Conservation (phyloP, 192 early-diverging fungal species). For the Kickxella alabastrina region DNA sequence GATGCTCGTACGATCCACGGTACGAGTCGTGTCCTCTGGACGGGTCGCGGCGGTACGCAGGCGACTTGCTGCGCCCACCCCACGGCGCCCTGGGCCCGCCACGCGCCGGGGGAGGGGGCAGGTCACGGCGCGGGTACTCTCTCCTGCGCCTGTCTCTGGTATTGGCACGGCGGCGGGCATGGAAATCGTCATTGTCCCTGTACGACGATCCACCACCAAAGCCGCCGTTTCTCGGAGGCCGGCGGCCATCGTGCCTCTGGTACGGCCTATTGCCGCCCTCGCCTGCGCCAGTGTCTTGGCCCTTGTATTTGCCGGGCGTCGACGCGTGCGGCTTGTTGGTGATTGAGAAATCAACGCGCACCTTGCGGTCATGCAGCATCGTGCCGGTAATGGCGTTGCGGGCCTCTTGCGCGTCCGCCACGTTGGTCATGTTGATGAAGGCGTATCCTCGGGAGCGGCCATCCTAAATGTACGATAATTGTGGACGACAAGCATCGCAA, state of each 20-base stretch:
- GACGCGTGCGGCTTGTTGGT: slow-evolving; percentile 27
- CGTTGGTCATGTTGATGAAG: slow-evolving; percentile 40
- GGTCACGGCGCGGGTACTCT: slow-evolving; percentile 16
- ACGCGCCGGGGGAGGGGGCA: slow-evolving; percentile 6
- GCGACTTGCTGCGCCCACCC: slow-evolving; percentile 46
- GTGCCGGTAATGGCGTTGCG: slow-evolving; percentile 22
- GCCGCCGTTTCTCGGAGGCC: background rate
- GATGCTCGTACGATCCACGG: slow-evolving; percentile 2
- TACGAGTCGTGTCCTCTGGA: slow-evolving; percentile 9
- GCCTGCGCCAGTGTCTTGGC: background rate
- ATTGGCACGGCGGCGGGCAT: slow-evolving; percentile 29
- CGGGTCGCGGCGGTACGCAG: slow-evolving; percentile 6
- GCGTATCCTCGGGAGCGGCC: slow-evolving; percentile 44
- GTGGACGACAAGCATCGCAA: background rate
- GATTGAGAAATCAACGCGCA: slow-evolving; percentile 45
- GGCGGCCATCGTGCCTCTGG: background rate
- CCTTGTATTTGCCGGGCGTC: slow-evolving; percentile 18
- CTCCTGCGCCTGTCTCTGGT: slow-evolving; percentile 36
- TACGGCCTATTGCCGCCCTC: background rate
- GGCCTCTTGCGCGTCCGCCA: slow-evolving; percentile 29
- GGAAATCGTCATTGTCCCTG: background rate
- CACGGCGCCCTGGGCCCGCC: background rate
- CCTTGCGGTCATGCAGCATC: slow-evolving; percentile 32
- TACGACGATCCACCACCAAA: slow-evolving; percentile 5
- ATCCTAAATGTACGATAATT: slow-evolving; percentile 18